Evolutionary conservation across 345 rosid genomes (phyloP).

Genomic region (Viola odorata): DNA sequence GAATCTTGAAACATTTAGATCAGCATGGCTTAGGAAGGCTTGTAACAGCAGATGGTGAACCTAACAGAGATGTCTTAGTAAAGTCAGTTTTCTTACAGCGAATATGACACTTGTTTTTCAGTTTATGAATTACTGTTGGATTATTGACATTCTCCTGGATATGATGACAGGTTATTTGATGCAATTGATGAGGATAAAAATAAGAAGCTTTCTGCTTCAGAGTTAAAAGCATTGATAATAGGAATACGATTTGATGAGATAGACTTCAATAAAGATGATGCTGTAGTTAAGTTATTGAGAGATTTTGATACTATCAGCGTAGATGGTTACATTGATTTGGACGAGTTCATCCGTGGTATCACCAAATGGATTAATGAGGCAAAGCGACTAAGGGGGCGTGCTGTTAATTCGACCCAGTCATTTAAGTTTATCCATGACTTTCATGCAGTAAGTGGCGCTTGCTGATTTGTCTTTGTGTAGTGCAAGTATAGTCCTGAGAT

Average conservation of each 20-base stretch:
- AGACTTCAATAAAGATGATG: constrained; percentile 60
- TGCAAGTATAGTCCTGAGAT: neutral
- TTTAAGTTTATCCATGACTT: constrained; percentile 39
- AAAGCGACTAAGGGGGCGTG: constrained; percentile 7
- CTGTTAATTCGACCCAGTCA: constrained; percentile 35
- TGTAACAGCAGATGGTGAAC: constrained; percentile 53
- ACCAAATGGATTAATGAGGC: constrained; percentile 41
- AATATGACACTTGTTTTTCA: neutral
- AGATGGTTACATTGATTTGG: constrained; percentile 29
- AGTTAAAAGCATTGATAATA: constrained; percentile 59
- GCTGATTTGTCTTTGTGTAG: neutral
- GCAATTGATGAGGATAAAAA: constrained; percentile 59
- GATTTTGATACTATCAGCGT: constrained; percentile 56
- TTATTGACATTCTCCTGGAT: constrained; percentile 1
- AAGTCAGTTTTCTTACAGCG: constrained; percentile 33
- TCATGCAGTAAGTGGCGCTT: constrained; percentile 41
- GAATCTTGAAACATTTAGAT: constrained; percentile 59
- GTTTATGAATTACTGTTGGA: neutral
- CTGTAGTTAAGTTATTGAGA: constrained; percentile 46
- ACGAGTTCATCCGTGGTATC: constrained; percentile 55
- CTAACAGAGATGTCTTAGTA: constrained; percentile 35
- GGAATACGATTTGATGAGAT: constrained; percentile 80
- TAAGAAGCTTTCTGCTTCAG: constrained; percentile 36
- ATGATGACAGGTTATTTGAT: constrained; percentile 51
- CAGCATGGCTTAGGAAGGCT: constrained; percentile 65